phyloP scores from a whole-genome alignment of 768 basidiomycete species.

The Lactarius hengduanensis region DNA sequence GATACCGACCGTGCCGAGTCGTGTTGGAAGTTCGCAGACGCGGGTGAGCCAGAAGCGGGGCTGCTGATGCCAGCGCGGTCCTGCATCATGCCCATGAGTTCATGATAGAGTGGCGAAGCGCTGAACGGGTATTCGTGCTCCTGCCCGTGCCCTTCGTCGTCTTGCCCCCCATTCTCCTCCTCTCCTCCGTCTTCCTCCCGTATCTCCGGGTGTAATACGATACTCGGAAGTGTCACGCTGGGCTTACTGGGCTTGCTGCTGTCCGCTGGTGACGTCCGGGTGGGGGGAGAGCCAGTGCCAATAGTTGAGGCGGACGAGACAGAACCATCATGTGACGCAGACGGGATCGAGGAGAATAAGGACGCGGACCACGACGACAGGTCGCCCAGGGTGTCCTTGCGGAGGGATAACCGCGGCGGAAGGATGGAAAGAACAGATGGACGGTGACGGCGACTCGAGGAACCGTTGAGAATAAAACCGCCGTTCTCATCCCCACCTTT shows the following conservation, averaged over 20 bases:
- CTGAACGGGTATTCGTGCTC: slow-evolving; percentile 14
- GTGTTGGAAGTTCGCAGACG: slow-evolving; percentile 13
- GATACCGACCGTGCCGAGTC: slow-evolving; percentile 6
- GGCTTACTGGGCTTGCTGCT: slow-evolving; percentile 7
- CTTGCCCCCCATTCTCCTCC: not conserved
- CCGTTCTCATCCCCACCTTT: not conserved
- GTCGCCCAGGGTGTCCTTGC: slow-evolving; percentile 27
- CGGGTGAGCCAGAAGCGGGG: slow-evolving; percentile 5
- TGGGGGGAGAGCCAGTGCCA: not conserved
- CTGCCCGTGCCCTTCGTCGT: not conserved
- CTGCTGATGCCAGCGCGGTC: slow-evolving; percentile 9
- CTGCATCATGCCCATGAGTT: slow-evolving; percentile 31
- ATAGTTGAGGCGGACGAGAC: slow-evolving; percentile 7
- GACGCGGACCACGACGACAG: slow-evolving; percentile 29
- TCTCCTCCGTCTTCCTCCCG: slow-evolving; percentile 12
- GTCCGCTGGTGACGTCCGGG: not conserved
- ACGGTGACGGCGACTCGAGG: not conserved
- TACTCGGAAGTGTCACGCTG: slow-evolving; percentile 22
- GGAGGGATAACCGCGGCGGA: slow-evolving; percentile 28
- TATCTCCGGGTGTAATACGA: slow-evolving; percentile 14
- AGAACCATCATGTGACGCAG: slow-evolving; percentile 9
- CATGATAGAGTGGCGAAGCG: slow-evolving; percentile 28
- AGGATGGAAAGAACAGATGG: slow-evolving; percentile 24
- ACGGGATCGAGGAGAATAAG: slow-evolving; percentile 27
- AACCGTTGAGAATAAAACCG: not conserved